Percentiles rank a stretch among this genome's conserved stretches.
These are phyloP conservation scores for Tylopilus rubrobrunneus DNA, from an alignment of 768 basidiomycete species.

Conservation along the genomic window DNA sequence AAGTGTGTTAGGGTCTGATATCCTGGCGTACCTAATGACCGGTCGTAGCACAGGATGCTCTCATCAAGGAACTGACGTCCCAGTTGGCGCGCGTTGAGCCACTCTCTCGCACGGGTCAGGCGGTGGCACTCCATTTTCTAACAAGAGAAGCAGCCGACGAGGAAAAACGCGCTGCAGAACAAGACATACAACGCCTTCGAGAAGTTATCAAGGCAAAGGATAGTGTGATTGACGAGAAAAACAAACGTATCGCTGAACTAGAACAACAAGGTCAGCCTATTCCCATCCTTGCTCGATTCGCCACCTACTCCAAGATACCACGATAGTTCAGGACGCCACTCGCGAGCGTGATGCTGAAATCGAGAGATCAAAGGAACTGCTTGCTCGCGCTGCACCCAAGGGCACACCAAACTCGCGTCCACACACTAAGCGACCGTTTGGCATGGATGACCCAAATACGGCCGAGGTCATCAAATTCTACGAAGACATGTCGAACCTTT, in stretches of 20 bases:
- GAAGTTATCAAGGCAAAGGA: slow-evolving; percentile 42
- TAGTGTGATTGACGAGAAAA: slow-evolving; percentile 38
- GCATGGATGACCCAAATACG: slow-evolving; percentile 54
- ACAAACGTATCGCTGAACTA: slow-evolving; percentile 44
- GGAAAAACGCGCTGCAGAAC: slow-evolving; percentile 52
- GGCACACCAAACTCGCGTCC: slow-evolving; percentile 34
- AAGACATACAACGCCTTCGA: slow-evolving; percentile 45
- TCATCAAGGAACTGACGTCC: slow-evolving; percentile 43
- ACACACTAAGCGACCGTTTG: slow-evolving; percentile 34
- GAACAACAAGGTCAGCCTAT: slow-evolving; percentile 43
- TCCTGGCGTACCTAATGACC: slow-evolving; percentile 2
- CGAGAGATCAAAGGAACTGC: slow-evolving; percentile 45
- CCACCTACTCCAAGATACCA: slow-evolving; percentile 1
- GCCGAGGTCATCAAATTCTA: slow-evolving; percentile 67
- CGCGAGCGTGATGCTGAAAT: slow-evolving; percentile 63
- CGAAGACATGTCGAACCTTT: slow-evolving; percentile 80
- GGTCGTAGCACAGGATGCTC: slow-evolving; percentile 51
- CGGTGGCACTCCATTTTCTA: slow-evolving; percentile 57
- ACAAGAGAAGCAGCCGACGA: slow-evolving; percentile 72
- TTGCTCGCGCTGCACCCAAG: slow-evolving; percentile 40
- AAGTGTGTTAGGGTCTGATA: slow-evolving; percentile 36
- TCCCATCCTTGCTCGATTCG: neutral
- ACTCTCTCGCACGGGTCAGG: slow-evolving; percentile 46
- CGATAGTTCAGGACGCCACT: slow-evolving; percentile 46
- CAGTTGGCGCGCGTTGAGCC: slow-evolving; percentile 55